Evolutionary conservation across 1,139 yeast species (phyloP).

Genomic region (Taphrina confusa): DNA sequence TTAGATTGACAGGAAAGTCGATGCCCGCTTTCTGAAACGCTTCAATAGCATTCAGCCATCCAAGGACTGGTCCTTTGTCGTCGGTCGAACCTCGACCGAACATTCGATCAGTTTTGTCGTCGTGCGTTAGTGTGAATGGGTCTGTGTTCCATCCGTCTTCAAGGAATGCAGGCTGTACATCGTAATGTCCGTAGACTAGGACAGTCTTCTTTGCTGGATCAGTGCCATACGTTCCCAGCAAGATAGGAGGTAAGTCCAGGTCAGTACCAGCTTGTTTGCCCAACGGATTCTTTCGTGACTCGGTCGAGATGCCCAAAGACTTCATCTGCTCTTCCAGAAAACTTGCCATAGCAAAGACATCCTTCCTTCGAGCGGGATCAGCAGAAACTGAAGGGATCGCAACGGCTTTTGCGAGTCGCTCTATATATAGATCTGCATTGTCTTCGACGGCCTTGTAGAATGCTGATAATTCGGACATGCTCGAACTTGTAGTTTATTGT

Average conservation of each 20-base stretch:
- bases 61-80: conserved; percentile 97
- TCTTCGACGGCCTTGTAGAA: conserved; percentile 24
- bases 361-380: conserved; percentile 81
- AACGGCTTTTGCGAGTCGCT: conserved; percentile 68
- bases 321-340: conserved; percentile 71
- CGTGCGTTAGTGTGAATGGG: conserved; percentile 67
- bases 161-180: conserved; percentile 90
- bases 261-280: conserved; percentile 74
- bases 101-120: conserved; percentile 57
- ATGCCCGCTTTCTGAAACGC: conserved; percentile 83
- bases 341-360: conserved; percentile 80
- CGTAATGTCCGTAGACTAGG: conserved; percentile 93
- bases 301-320: conserved; percentile 69
- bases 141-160: conserved; percentile 97
- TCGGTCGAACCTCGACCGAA: conserved; percentile 95
- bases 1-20: conserved; percentile 89
- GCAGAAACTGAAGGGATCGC: conserved; percentile 93
- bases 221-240: conserved; percentile 78
- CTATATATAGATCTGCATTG: conserved; percentile 42
- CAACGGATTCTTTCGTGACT: conserved; percentile 72
- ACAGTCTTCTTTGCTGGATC: conserved; percentile 83
- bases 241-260: conserved; percentile 86
- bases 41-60: conserved; percentile 91
- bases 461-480: conserved; percentile 4
- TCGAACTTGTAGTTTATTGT: too few species aligned